These are phyloP conservation scores for Cutaneotrichosporon daszewskae DNA, from an alignment of 1,284 basidiomycete genomes.

Conservation along the genomic window DNA sequence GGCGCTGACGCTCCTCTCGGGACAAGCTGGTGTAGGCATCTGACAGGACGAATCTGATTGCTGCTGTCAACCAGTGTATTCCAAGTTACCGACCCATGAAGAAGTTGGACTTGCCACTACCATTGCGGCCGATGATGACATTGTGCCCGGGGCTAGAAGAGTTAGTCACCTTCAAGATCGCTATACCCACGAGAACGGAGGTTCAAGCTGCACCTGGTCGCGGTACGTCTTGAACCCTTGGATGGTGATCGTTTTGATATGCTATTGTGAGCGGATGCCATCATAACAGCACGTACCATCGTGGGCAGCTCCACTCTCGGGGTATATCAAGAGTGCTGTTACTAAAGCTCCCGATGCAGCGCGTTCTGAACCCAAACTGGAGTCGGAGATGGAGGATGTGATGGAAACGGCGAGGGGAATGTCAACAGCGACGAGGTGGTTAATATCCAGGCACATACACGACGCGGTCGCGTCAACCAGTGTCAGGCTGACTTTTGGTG, in stretches of 20 bases:
- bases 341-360: background rate
- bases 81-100: slow-evolving; percentile 61
- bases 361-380: background rate
- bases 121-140: slow-evolving; percentile 91
- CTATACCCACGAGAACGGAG: slow-evolving; percentile 2
- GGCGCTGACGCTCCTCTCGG: slow-evolving; percentile 82
- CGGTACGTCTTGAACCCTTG: slow-evolving; percentile 94
- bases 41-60: slow-evolving; percentile 93
- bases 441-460: too few species aligned
- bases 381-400: background rate
- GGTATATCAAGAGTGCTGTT: too few species aligned
- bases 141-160: slow-evolving; percentile 83
- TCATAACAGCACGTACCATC: too few species aligned
- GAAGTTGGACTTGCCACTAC: slow-evolving; percentile 94
- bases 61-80: slow-evolving; percentile 46
- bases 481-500: too few species aligned
- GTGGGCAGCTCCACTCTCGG: too few species aligned
- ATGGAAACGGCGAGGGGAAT: background rate
- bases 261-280: slow-evolving; percentile 52
- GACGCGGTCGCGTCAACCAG: too few species aligned
- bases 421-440: background rate
- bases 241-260: slow-evolving; percentile 87
- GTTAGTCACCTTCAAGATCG: slow-evolving; percentile 25
- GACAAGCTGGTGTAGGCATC: slow-evolving; percentile 96
- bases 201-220: slow-evolving; percentile 52